Conservation (phyloP, 164 flowering plant genomes). For the Umbilicus rupestris region DNA sequence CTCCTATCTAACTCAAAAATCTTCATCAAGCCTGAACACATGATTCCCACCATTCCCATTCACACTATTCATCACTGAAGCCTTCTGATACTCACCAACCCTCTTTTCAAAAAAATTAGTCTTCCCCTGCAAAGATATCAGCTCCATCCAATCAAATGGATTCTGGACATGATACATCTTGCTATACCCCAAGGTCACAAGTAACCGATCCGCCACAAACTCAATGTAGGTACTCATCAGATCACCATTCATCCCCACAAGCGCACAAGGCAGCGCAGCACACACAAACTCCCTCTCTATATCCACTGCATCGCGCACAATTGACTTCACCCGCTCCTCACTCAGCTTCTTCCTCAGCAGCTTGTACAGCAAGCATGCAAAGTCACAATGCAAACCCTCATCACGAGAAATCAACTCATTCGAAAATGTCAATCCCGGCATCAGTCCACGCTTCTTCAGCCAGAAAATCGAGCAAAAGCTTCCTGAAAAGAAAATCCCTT, state of each 20-base stretch:
- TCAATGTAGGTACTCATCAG: slow-evolving; percentile 78
- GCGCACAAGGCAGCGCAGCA: slow-evolving; percentile 73
- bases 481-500: slow-evolving; percentile 91
- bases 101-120: slow-evolving; percentile 85
- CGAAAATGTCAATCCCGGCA: slow-evolving; percentile 85
- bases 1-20: slow-evolving; percentile 34
- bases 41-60: slow-evolving; percentile 35
- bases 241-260: slow-evolving; percentile 84
- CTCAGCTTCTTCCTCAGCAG: slow-evolving; percentile 40
- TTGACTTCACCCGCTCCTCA: slow-evolving; percentile 49
- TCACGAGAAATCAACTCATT: slow-evolving; percentile 84
- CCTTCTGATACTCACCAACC: slow-evolving; percentile 93
- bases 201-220: slow-evolving; percentile 74
- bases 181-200: slow-evolving; percentile 54
- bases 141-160: slow-evolving; percentile 96
- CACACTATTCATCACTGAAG: slow-evolving; percentile 71
- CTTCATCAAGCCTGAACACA: slow-evolving; percentile 66
- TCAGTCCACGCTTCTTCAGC: slow-evolving; percentile 77
- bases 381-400: slow-evolving; percentile 84
- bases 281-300: slow-evolving; percentile 87
- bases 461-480: slow-evolving; percentile 83
- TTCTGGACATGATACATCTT: slow-evolving; percentile 57
- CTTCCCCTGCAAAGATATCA: slow-evolving; percentile 84
- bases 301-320: slow-evolving; percentile 63
- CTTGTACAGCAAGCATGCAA: slow-evolving; percentile 63